Percentiles rank a stretch among this genome's conserved stretches.
Evolutionary conservation across 352 stramenopile species (phyloP).

Genomic region (Pythium sukuiense): DNA sequence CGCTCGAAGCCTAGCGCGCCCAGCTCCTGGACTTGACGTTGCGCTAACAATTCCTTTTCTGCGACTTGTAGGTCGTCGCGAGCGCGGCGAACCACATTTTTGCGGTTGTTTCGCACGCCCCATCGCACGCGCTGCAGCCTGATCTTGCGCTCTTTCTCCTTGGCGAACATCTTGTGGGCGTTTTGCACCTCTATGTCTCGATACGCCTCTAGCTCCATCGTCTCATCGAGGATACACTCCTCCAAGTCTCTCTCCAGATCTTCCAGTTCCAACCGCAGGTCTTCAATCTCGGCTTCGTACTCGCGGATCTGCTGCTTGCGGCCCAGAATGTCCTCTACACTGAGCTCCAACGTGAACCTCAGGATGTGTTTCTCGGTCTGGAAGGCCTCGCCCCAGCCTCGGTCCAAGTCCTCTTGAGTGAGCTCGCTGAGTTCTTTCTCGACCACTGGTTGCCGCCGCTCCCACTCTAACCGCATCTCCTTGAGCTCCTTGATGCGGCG

Average conservation of each 20-base stretch:
- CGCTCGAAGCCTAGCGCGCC: conserved; percentile 56
- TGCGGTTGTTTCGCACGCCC: conserved; percentile 57
- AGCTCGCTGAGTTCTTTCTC: conserved; percentile 67
- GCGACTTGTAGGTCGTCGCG: conserved; percentile 40
- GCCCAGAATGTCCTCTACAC: conserved; percentile 70
- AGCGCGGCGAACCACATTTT: conserved; percentile 46
- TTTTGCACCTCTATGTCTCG: conserved; percentile 55
- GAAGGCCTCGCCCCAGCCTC: conserved; percentile 79
- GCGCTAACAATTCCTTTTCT: conserved; percentile 38
- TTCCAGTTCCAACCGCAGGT: conserved; percentile 69
- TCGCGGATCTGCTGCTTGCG: conserved; percentile 60
- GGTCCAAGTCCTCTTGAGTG: conserved; percentile 69
- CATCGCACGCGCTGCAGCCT: conserved; percentile 63
- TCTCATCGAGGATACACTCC: conserved; percentile 64
- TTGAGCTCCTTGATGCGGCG: conserved; percentile 76
- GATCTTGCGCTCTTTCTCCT: conserved; percentile 39
- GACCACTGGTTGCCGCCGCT: conserved; percentile 66
- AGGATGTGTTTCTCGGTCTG: conserved; percentile 75
- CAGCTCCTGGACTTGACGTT: conserved; percentile 50
- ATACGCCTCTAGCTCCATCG: conserved; percentile 59
- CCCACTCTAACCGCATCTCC: conserved; percentile 78
- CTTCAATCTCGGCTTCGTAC: conserved; percentile 74
- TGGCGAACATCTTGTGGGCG: conserved; percentile 41
- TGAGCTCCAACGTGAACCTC: conserved; percentile 69
- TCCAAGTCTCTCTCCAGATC: conserved; percentile 80